Evolutionary conservation across 1,284 basidiomycete genomes (phyloP), one percentile per base, ranked within the genome.

Genomic region (Malassezia globosa): DNA sequence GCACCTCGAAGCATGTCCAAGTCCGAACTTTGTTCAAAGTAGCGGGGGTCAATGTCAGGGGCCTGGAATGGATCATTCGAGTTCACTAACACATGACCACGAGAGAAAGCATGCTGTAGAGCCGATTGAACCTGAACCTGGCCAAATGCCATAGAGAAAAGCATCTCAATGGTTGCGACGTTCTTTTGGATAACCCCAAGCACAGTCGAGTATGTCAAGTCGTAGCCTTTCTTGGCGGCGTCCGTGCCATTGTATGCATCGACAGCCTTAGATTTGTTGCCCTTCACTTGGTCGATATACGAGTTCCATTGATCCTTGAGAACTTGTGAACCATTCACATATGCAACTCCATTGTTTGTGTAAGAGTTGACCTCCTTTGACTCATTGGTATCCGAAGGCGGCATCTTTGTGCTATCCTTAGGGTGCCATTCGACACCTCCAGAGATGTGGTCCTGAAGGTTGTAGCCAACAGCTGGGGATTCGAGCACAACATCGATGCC

Each of bases 381-480:
- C 21, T 55, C 50, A n/a, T 59, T 63, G 3, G 60, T 27, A 1
- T 35, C 38, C 6, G 41, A 37, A 0, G 61, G 61, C 0, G 61
- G 49, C 39, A 63, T 56, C 11, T 51, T 76, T 2, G 79, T 80
- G 42, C 77, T 72, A 3, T 72, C 72, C 14, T 66, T 73, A 2
- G 79, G 76, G 37, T 73, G 72, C 72, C 74, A 81, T 5, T 73
- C 67, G 7, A 81, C 73, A 55, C 76, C 72, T 16, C 77, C 76
- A 48, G 52, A 54, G 33, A 52, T 33, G 52, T 52, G 82, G 66
- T 86, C 82, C 66, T 83, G 81, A 37, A 85, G 66, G 72, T 84
- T 81, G 71, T 82, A 79, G 1, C 84, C 84, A 45, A 87, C 84
- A 47, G 81, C 82, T 4, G 83, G 82, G 2, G 84, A 74, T 52